Conservation (phyloP, 2,329 filamentous ascomycete species). For the Fusarium sp. region DNA sequence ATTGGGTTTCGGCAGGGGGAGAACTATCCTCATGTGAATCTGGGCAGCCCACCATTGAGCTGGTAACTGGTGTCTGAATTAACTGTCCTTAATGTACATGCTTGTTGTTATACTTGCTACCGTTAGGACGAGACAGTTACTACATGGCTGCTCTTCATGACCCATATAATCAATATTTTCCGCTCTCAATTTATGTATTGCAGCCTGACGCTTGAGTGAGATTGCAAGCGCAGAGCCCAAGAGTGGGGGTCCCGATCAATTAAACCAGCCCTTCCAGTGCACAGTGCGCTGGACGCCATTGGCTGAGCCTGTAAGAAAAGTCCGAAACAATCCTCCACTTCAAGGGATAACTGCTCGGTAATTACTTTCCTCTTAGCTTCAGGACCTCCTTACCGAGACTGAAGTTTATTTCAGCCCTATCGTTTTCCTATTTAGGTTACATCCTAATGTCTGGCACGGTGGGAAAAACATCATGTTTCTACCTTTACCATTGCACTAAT, state of each 20-base stretch:
- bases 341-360: background rate
- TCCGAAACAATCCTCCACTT: background rate
- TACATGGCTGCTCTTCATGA: too few relatives aligned
- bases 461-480: background rate
- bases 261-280: background rate
- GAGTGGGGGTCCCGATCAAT: background rate
- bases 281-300: background rate
- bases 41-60: too few relatives aligned
- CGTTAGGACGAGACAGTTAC: too few relatives aligned
- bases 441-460: fast-evolving
- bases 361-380: background rate
- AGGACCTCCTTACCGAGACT: fast-evolving
- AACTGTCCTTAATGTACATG: too few relatives aligned
- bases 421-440: background rate
- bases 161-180: too few relatives aligned
- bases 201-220: background rate
- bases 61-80: too few relatives aligned
- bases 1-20: too few relatives aligned
- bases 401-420: background rate
- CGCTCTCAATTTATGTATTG: too few relatives aligned
- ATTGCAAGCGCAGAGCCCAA: background rate
- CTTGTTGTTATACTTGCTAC: too few relatives aligned
- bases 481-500: background rate
- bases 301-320: background rate
- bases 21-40: too few relatives aligned